Conservation (phyloP, 768 basidiomycete species). For the Asterophora lycoperdoides region DNA sequence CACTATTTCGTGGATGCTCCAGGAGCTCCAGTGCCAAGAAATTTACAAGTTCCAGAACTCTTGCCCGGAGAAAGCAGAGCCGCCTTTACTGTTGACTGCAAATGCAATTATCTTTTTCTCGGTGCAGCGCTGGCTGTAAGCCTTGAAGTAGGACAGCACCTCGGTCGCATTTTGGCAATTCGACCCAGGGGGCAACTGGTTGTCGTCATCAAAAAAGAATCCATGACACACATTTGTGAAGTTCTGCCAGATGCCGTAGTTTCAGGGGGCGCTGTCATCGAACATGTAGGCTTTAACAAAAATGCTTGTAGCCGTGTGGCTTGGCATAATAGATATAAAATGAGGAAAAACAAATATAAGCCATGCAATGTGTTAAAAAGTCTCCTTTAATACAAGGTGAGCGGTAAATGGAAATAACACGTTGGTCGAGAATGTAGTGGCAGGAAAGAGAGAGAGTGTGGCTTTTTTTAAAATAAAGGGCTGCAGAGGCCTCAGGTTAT, state of each 20-base stretch:
- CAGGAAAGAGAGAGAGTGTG: too few species aligned
- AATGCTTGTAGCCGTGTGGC: not conserved
- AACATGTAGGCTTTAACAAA: not conserved
- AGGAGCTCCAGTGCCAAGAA: not conserved
- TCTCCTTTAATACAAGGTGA: too few species aligned
- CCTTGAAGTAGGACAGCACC: slow-evolving; percentile 14
- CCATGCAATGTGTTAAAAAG: too few species aligned
- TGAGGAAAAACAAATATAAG: too few species aligned
- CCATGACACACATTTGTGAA: not conserved
- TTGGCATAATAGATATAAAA: not conserved
- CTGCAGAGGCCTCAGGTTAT: too few species aligned
- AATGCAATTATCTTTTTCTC: slow-evolving; percentile 15
- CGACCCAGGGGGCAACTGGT: slow-evolving; percentile 8
- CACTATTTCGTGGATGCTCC: slow-evolving; percentile 14
- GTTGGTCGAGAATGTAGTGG: too few species aligned
- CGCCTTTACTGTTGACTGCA: not conserved
- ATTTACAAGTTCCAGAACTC: slow-evolving; percentile 13
- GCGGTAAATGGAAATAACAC: too few species aligned
- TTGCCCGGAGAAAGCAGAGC: slow-evolving; percentile 9
- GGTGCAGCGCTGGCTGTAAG: not conserved
- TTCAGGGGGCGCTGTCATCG: not conserved
- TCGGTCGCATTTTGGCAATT: slow-evolving; percentile 6
- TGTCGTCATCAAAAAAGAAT: slow-evolving; percentile 12
- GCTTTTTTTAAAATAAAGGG: too few species aligned
- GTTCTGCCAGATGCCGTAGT: not conserved